Base-by-base conservation (phyloP, 129 eudicot genomes). In the Erigeron canadensis region DNA sequence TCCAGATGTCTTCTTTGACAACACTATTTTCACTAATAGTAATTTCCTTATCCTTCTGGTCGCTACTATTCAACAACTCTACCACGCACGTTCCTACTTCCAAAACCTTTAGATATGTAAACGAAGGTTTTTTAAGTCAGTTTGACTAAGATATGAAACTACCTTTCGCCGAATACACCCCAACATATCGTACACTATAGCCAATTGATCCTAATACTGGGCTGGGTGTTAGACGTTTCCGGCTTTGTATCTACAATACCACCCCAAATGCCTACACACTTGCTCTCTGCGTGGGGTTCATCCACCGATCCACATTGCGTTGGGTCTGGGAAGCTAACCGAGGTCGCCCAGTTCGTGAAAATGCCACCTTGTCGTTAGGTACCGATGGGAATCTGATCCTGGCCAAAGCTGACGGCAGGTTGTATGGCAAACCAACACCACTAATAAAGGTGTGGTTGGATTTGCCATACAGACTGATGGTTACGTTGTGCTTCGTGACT, bases 271-370 rank as follows among this genome's bases (percentile, higher is more conserved):
- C 76, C 11, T 88, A 58, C 71, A 67, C 77, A 23, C 70, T 88
- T 7, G 66, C 69, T 39, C 79, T 87, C 7, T 83, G 78, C 1
- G 66, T 78, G 75, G 84, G 88, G n/a, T 1, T 28, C 34, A 19
- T 9, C 0, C 46, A 23, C 5, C 59, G 79, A 23, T 23, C 48
- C 4, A 9, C 34, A 15, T 9, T 2, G 81, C 19, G n/a, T 7
- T 85, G 85, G 86, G 88, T 85, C 34, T 86, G 95, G 91, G 91
- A 69, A 0, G 88, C 88, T 28, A 85, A 85, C 54, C 82, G 85
- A 0, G 81, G 66, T 9, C 63, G 47, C 15, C 87, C 95, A 0
- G 88, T 88, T 8, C 63, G 75, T 5, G 88, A 88, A 45, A 84
- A 81, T 16, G 91, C 91, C 50, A 73, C 86, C 0, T 12, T 88